phyloP scores from a whole-genome alignment of 345 rosid genomes.

The Populus pruinosa region DNA sequence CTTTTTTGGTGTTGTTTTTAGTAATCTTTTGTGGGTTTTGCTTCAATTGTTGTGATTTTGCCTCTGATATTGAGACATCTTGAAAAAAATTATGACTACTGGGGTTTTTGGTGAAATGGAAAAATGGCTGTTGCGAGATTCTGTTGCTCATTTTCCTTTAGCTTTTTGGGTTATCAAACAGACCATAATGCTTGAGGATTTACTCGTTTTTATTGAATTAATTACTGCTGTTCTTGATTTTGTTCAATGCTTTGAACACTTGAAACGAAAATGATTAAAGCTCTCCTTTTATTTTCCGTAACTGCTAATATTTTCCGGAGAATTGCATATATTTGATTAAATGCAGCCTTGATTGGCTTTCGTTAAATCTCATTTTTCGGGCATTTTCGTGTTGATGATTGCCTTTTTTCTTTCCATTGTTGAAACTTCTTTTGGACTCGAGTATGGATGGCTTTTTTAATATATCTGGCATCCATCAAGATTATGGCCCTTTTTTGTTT shows the following conservation, averaged over 20 bases:
- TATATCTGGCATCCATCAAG: background rate
- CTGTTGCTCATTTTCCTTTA: slow-evolving; percentile 4
- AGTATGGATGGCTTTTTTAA: background rate
- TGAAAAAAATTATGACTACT: background rate
- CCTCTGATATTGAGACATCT: slow-evolving; percentile 1
- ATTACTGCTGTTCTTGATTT: background rate
- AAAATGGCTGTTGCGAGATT: background rate
- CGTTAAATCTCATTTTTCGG: background rate
- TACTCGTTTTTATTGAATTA: background rate
- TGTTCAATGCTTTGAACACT: background rate
- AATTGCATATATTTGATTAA: background rate
- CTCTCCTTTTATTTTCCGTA: background rate
- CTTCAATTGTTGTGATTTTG: background rate
- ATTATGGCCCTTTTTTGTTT: background rate
- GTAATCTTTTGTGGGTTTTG: background rate
- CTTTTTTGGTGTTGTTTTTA: background rate
- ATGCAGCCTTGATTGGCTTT: background rate
- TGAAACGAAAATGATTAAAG: background rate
- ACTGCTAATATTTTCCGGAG: background rate
- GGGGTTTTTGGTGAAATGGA: background rate
- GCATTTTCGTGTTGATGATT: background rate
- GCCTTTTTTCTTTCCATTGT: background rate
- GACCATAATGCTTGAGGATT: background rate
- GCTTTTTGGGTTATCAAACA: background rate
- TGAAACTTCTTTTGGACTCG: background rate